Base-by-base conservation (phyloP, 805 yeast genomes). In the Cyberlindnera misumaiensis region DNA sequence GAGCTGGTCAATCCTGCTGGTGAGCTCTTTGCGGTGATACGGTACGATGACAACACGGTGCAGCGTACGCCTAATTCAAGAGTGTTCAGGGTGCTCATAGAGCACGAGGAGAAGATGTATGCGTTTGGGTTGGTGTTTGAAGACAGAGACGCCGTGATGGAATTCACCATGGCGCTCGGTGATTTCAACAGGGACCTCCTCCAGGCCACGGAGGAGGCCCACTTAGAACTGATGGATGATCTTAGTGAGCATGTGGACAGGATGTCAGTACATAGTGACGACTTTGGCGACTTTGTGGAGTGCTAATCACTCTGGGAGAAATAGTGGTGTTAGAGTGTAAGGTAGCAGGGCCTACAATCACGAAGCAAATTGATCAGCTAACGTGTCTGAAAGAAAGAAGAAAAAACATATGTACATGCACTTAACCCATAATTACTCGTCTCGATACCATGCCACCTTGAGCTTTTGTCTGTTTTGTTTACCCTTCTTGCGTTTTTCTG, bases 371-470 rank as follows among this genome's bases (percentile, higher is more conserved):
- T 9, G n/a, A 18, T 4, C 32, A 10, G 11, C 14, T 14, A 13
- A 17, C 10, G 29, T 5, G 6, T 27, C n/a, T 27, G n/a, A n/a
- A 27, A 27, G 14, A 17, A 13, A 17, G 5, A 11, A 30, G 15
- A 9, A 22, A 11, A 12, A 30, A 8, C 16, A 32, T 15, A 12
- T 32, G 39, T 44, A 46, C 42, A 28, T 46, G 42, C 43, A 47
- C 31, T 32, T 28, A 39, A 33, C 28, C 24, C 24, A 20, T 5
- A 8, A 5, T 43, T 32, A 54, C 35, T 50, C 55, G 32, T 54
- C 57, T 34, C 81, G 67, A 46, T 80, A 72, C 90, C 90, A 81
- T 51, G 68, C 53, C 45, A 69, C 60, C 43, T 68, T 72, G 59
- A 90, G 68, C 59, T 77, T 77, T 44, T 60, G 56, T 50, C 81